These are phyloP conservation scores for Amanita pseudoporphyria DNA, from an alignment of 768 basidiomycete genomes.

Conservation along the genomic window DNA sequence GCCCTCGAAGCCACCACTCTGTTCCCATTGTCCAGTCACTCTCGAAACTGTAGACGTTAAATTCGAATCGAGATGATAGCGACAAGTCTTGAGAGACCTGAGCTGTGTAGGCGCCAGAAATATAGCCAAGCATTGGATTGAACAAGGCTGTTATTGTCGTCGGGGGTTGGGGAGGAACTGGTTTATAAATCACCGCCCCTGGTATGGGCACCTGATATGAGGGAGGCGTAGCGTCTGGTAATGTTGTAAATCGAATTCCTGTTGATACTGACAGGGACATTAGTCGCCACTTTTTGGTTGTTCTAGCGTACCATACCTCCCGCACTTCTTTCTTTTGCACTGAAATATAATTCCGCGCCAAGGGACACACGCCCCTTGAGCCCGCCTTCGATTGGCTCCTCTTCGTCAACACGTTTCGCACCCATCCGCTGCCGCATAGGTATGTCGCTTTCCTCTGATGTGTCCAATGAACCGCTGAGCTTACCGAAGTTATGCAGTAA, in stretches of 20 bases:
- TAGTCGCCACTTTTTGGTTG: not conserved
- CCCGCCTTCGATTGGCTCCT: constrained; percentile 88
- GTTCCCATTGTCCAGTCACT: constrained; percentile 94
- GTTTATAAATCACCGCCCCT: constrained; percentile 27
- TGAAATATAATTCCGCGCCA: constrained; percentile 91
- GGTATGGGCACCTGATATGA: constrained; percentile 42
- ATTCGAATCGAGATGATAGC: constrained; percentile 85
- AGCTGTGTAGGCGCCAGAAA: constrained; percentile 86
- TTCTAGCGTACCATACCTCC: constrained; percentile 52
- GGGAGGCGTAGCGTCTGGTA: constrained; percentile 69
- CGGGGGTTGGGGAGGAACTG: constrained; percentile 64
- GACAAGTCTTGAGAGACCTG: constrained; percentile 80
- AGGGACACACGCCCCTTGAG: constrained; percentile 84
- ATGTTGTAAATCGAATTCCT: constrained; percentile 88
- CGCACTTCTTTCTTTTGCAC: constrained; percentile 85
- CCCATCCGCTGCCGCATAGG: constrained; percentile 17
- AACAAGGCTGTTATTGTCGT: constrained; percentile 92
- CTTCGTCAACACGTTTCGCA: constrained; percentile 85
- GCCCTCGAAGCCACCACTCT: constrained; percentile 88
- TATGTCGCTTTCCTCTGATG: constrained; percentile 25
- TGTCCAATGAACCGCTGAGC: constrained; percentile 31
- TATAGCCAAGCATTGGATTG: constrained; percentile 93
- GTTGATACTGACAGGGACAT: constrained; percentile 61
- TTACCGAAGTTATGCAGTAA: constrained; percentile 90
- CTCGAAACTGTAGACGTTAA: constrained; percentile 95